Conservation (phyloP, 2,329 filamentous ascomycete genomes). For the Periconia digitata region DNA sequence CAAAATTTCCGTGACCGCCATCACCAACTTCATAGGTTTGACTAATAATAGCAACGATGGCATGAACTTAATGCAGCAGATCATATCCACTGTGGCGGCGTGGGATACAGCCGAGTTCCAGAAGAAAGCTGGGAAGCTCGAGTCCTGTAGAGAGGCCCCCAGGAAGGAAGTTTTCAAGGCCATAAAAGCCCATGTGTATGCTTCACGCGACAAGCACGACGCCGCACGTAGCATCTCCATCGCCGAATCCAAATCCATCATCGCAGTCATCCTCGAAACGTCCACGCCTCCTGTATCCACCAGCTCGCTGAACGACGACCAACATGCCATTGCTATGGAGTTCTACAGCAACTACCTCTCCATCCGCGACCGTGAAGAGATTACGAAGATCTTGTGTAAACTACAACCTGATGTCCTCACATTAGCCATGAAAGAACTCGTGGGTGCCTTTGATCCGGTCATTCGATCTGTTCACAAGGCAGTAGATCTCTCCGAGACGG, state of each 20-base stretch:
- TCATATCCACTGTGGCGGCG: conserved; percentile 70
- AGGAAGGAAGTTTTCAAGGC: conserved; percentile 63
- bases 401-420: conserved; percentile 74
- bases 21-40: conserved; percentile 79
- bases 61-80: conserved; percentile 78
- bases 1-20: conserved; percentile 72
- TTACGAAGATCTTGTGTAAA: conserved; percentile 67
- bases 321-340: conserved; percentile 67
- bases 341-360: conserved; percentile 73
- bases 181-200: conserved; percentile 61
- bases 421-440: conserved; percentile 62
- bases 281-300: conserved; percentile 48
- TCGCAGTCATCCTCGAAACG: conserved; percentile 64
- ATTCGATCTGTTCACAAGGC: conserved; percentile 71
- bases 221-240: conserved; percentile 59
- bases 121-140: conserved; percentile 65
- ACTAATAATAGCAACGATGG: conserved; percentile 73
- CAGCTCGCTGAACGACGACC: conserved; percentile 55
- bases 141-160: conserved; percentile 61
- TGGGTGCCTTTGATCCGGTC: conserved; percentile 72
- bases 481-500: conserved; percentile 69
- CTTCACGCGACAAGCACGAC: conserved; percentile 60
- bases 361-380: conserved; percentile 71
- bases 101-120: conserved; percentile 75
- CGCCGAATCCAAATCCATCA: conserved; percentile 61